Percentiles rank a stretch among this genome's conserved stretches.
These are phyloP conservation scores for Globisporangium barbulae DNA, from an alignment of 352 stramenopile genomes.

Conservation along the genomic window DNA sequence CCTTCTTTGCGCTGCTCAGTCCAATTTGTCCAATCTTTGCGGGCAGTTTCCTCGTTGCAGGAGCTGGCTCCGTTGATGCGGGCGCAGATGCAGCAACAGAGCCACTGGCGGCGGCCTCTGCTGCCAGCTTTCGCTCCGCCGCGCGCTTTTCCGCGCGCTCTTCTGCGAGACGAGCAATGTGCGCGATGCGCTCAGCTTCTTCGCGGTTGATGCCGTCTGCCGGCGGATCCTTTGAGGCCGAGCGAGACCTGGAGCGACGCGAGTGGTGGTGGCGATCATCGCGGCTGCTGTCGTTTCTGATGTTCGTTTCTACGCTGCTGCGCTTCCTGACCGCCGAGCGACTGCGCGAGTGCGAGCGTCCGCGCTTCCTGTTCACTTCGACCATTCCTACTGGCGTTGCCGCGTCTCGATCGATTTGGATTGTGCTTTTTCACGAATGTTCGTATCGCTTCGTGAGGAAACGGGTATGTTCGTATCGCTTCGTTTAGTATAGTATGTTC, in stretches of 20 bases:
- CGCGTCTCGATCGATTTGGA: neutral
- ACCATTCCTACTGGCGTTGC: neutral
- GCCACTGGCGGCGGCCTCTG: neutral
- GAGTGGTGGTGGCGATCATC: constrained; percentile 1
- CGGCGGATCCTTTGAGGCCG: constrained; percentile 10
- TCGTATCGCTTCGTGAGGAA: neutral
- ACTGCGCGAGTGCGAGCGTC: constrained; percentile 33
- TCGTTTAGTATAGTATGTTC: too few species aligned
- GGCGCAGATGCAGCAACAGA: neutral
- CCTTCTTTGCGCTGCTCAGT: neutral
- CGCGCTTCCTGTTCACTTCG: constrained; percentile 32
- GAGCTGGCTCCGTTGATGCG: neutral
- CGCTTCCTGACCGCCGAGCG: constrained; percentile 24
- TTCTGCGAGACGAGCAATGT: constrained; percentile 65
- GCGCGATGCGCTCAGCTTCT: constrained; percentile 69
- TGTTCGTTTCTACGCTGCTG: neutral
- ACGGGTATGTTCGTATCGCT: neutral
- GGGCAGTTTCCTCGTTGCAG: constrained; percentile 30
- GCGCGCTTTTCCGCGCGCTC: constrained; percentile 52
- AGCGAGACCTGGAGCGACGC: constrained; percentile 29
- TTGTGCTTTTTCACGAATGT: neutral
- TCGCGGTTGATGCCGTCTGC: constrained; percentile 37
- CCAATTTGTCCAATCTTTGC: constrained; percentile 23
- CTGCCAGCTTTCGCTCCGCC: constrained; percentile 21
- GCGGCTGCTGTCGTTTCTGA: constrained; percentile 4